phyloP scores from a whole-genome alignment of 306 rosid genomes.

The Quercus alba region DNA sequence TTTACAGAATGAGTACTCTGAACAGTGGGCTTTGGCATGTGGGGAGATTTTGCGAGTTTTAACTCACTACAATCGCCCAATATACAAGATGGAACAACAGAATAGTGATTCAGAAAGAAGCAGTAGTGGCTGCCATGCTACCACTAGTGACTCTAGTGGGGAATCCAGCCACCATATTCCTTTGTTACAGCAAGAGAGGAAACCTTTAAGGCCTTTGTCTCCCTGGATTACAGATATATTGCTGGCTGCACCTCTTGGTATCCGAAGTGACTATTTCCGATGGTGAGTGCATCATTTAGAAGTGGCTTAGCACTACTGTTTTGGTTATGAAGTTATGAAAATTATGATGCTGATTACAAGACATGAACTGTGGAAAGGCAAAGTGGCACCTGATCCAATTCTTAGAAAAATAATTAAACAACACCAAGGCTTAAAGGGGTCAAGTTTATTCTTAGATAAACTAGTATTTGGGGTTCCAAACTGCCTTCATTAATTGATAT shows the following conservation, averaged over 20 bases:
- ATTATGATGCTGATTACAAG: background rate
- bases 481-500: background rate
- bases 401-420: background rate
- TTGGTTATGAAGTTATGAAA: background rate
- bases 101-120: constrained; percentile 74
- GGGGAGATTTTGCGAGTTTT: constrained; percentile 91
- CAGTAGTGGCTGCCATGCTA: constrained; percentile 77
- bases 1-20: constrained; percentile 83
- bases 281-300: constrained; percentile 59
- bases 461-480: background rate
- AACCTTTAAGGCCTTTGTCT: constrained; percentile 83
- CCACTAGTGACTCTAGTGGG: constrained; percentile 62
- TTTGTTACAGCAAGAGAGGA: constrained; percentile 69
- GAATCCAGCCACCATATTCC: constrained; percentile 45
- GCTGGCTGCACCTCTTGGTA: constrained; percentile 88
- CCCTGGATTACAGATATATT: constrained; percentile 96
- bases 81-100: constrained; percentile 67
- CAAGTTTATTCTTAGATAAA: background rate
- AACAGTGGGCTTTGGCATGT: constrained; percentile 98
- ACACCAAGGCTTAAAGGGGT: background rate
- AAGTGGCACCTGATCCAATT: background rate
- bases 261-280: constrained; percentile 93
- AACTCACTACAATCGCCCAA: constrained; percentile 97
- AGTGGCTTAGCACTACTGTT: background rate
- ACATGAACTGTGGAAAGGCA: background rate